Percentiles rank a stretch among this genome's conserved stretches.
These are phyloP conservation scores for Suillus paluster DNA, from an alignment of 768 basidiomycete species.

Conservation along the genomic window DNA sequence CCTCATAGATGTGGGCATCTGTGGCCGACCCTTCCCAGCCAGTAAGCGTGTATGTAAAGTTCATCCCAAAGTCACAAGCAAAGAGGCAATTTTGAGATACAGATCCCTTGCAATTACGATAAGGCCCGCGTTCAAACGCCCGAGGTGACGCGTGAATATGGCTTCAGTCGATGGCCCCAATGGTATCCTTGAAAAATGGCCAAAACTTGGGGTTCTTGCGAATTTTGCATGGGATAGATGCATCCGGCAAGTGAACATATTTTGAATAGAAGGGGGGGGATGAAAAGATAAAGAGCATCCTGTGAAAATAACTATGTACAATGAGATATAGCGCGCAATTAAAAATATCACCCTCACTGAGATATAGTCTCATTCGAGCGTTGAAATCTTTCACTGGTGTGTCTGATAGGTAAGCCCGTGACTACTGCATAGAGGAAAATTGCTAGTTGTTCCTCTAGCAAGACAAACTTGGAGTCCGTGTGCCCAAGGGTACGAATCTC, in stretches of 20 bases:
- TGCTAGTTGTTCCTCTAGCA: slow-evolving; percentile 40
- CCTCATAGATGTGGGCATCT: slow-evolving; percentile 16
- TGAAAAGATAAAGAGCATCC: neutral
- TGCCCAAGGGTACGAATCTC: slow-evolving; percentile 28
- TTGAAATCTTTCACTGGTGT: slow-evolving; percentile 43
- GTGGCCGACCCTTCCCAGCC: slow-evolving; percentile 24
- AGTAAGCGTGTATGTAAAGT: slow-evolving; percentile 16
- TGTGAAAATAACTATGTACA: neutral
- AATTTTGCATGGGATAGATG: slow-evolving; percentile 15
- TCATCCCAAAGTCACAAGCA: slow-evolving; percentile 17
- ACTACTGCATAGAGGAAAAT: slow-evolving; percentile 39
- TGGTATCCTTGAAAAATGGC: slow-evolving; percentile 37
- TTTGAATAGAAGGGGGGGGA: neutral
- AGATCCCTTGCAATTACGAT: slow-evolving; percentile 19
- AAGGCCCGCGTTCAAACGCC: neutral
- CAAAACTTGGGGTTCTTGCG: slow-evolving; percentile 29
- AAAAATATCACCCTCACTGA: slow-evolving; percentile 23
- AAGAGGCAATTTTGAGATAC: slow-evolving; percentile 22
- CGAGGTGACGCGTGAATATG: slow-evolving; percentile 9
- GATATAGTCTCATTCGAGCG: slow-evolving; percentile 42
- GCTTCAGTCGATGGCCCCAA: slow-evolving; percentile 40
- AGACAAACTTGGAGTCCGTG: slow-evolving; percentile 24
- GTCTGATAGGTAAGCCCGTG: slow-evolving; percentile 30
- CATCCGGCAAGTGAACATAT: neutral
- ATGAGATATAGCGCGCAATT: neutral